Base-by-base conservation (phyloP, 1,284 basidiomycete species). In the Rhodotorula sp. region DNA sequence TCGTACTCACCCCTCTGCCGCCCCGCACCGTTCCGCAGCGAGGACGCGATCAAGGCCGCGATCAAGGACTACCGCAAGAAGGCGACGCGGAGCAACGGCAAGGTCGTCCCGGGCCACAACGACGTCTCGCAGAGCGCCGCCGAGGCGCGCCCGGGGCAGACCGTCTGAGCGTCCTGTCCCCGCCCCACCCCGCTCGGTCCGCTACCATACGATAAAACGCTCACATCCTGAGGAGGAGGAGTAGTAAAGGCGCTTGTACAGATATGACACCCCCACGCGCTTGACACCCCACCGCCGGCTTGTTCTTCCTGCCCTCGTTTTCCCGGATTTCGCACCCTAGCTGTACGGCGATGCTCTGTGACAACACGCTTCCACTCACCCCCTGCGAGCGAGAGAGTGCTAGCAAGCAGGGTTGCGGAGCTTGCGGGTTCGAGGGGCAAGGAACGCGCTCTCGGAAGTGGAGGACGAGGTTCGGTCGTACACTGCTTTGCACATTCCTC, bases 11-110 rank as follows among this genome's bases (percentile, higher is more conserved):
- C 8, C 7, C 59, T 83, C 29, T 64, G 98, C 72, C 96, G 96
- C 8, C 53, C n/a, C 53, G 19, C 39, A 39, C 39, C 9, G 9
- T 7, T 41, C 6, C 25, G 15, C 62, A 63, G 62, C 46, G 97
- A 99, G 83, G 97, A 99, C 82, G 97, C 97, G 62, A 99, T 99
- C 83, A 86, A 86, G 71, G 79, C 80, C 22, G 82, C 82, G 27
- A 83, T 97, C 82, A 90, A 92, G 77, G 91, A 97, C 82, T 97
- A 73, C 74, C 64, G 69, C 53, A 70, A 70, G 56, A 79, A 79
- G 75, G 73, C 79, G 10, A 76, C 79, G 44, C 70, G 73, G 1
- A 77, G 76, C 17, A 79, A 79, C 51, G 80, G 79, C 74, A 78
- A 67, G 50, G 39, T 41, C 7, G 77, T 71, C 57, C 71, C 83